Conservation (phyloP, 805 yeast genomes). For the Spathaspora girioi region DNA sequence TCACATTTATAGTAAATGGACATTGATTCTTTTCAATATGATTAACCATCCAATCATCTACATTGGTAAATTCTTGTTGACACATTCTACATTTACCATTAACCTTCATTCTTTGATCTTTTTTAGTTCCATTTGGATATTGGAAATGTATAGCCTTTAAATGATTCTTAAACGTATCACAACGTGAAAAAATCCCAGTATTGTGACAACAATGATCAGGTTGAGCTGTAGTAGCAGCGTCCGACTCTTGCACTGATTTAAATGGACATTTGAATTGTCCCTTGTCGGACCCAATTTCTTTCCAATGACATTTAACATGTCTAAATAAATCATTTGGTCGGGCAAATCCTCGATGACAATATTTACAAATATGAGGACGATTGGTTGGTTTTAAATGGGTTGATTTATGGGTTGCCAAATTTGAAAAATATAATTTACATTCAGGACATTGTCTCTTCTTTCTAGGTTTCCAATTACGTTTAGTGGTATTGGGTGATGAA, state of each 20-base stretch:
- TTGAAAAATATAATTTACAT: slow-evolving; percentile 66
- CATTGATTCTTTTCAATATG: slow-evolving; percentile 62
- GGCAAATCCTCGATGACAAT: slow-evolving; percentile 82
- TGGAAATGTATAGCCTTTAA: slow-evolving; percentile 84
- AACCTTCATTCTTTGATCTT: slow-evolving; percentile 65
- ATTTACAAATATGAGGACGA: slow-evolving; percentile 74
- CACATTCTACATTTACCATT: slow-evolving; percentile 79
- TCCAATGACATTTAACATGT: slow-evolving; percentile 83
- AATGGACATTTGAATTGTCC: slow-evolving; percentile 81
- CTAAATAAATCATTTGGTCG: slow-evolving; percentile 83
- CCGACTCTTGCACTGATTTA: slow-evolving; percentile 24
- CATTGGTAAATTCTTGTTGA: slow-evolving; percentile 58
- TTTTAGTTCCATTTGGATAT: slow-evolving; percentile 83
- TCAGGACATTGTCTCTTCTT: slow-evolving; percentile 71
- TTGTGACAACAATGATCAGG: slow-evolving; percentile 61
- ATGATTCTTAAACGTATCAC: slow-evolving; percentile 91
- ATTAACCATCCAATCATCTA: slow-evolving; percentile 72
- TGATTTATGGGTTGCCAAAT: slow-evolving; percentile 78
- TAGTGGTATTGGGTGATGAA: slow-evolving; percentile 6
- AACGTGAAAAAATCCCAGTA: slow-evolving; percentile 80
- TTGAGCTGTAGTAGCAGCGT: background rate
- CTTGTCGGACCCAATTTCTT: slow-evolving; percentile 63
- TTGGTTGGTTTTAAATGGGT: slow-evolving; percentile 70
- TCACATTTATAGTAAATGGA: slow-evolving; percentile 9
- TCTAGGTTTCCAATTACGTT: slow-evolving; percentile 41